These are phyloP conservation scores for Colletotrichum musae DNA, from an alignment of 2,329 filamentous ascomycete species.

Conservation along the genomic window DNA sequence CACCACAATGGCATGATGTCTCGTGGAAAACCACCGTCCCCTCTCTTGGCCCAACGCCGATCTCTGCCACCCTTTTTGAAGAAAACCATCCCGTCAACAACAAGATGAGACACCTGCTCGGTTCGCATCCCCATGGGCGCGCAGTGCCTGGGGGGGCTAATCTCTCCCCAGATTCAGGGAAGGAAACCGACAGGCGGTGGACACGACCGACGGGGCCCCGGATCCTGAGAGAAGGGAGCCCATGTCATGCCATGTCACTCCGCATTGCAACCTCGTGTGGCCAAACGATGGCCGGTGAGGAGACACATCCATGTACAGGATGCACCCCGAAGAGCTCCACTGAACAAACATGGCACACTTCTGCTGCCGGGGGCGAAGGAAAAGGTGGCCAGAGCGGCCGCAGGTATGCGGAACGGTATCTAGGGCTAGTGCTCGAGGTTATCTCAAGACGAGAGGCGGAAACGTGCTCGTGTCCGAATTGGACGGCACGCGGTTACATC, in stretches of 20 bases:
- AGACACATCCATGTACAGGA: neutral
- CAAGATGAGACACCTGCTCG: neutral
- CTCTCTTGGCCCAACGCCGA: conserved; percentile 13
- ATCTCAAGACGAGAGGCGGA: conserved; percentile 14
- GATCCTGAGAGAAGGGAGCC: neutral
- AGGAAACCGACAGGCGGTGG: conserved; percentile 4
- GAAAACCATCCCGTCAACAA: neutral
- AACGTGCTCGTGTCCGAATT: neutral
- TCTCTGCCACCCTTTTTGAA: neutral
- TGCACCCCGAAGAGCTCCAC: conserved; percentile 14
- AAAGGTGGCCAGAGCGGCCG: neutral
- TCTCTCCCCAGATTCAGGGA: neutral
- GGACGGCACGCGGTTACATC: neutral
- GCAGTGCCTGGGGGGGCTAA: neutral
- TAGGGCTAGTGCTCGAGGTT: neutral
- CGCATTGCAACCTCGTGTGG: conserved; percentile 10
- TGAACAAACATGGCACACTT: conserved; percentile 11
- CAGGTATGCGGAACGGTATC: neutral
- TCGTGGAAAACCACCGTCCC: neutral
- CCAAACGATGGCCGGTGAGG: neutral
- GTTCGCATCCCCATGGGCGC: neutral
- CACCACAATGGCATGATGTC: conserved; percentile 9
- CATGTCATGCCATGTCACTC: conserved; percentile 17
- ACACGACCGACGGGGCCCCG: neutral
- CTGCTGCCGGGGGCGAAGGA: neutral